Evolutionary conservation across 2,329 filamentous ascomycete genomes (phyloP), one percentile per base, ranked within the genome.

Genomic region (Verruconis gallopava): DNA sequence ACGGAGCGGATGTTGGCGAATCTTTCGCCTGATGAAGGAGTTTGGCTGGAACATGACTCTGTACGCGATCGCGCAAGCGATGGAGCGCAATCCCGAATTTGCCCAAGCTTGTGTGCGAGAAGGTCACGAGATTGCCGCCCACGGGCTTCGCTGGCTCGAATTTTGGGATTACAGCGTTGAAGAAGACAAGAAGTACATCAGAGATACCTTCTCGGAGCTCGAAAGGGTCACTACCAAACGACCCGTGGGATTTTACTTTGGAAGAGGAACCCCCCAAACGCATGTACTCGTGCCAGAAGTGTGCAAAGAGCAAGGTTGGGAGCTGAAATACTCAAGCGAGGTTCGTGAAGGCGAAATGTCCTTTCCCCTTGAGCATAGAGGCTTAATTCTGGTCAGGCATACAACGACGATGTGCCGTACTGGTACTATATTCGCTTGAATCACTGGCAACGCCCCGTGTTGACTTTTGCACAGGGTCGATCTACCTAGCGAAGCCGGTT

Each of bases 21-120:
- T 71, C 2, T 67, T 71, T 50, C 55, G 62, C 14, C 51, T 71
- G 42, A 71, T 71, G 56, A 65, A 67, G 47, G 57, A 64, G 36
- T 53, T 67, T 46, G 56, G 59, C 30, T 68, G 69, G 60, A 62
- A 63, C 44, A 63, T 63, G 48, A 68, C 65, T 0, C 51, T 67
- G 11, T 70, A 71, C 46, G 68, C 65, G 6, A 68, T 72, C 2
- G 68, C 61, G 2, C 58, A 64, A 33, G 68, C 67, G 1, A 53
- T 66, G 47, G 56, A 65, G 46, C 51, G 59, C 30, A 64, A 66
- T 46, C 61, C 61, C 1, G 51, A 52, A 14, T 63, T 64, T 38
- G 63, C 57, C 4, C 53, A 59, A 40, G 61, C 60, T 3, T 60
- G 60, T 20, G 56, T 63, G 2, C 53, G 59, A 22, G 58, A 63